Evolutionary conservation across 2,329 filamentous ascomycete genomes (phyloP), one percentile per base, ranked within the genome.

Genomic region (Metarhizium robertsii): DNA sequence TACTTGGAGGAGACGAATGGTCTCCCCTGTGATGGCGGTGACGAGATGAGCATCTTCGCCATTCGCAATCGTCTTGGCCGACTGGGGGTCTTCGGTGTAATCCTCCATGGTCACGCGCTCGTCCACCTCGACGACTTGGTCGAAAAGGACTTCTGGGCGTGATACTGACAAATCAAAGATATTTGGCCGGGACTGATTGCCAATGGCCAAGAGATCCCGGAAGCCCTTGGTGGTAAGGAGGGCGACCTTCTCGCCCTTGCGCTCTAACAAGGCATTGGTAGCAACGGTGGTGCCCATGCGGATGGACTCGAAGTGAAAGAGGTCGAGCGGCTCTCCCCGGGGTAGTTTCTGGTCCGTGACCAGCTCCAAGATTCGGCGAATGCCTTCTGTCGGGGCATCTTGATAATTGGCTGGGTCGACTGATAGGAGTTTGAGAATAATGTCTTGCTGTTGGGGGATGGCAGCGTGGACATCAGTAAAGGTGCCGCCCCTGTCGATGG

Each of bases 251-350:
- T 88, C 85, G 30, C 87, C 87, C 66, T 90, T 90, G 47, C 86
- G 73, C 65, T 90, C 86, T 2, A 90, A 71, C 20, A 90, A 70
- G 1, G 87, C 87, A 66, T 90, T 90, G 0, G 87, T 90, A 2
- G 86, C 87, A 2, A 90, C 86, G 0, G 87, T 90, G 0, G 87
- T 90, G n/a, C 87, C 87, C 85, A 90, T 90, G 20, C 87, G 81
- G 63, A 89, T 89, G 55, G 82, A 86, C 66, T 87, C 84, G 40
- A 74, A 66, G 10, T 66, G 63, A 1, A 64, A 65, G 1, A 71
- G 64, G 8, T 72, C 66, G 8, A 73, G 54, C 5, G 67, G 54
- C 2, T 65, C 61, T 1, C 67, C 69, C 3, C 68, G 62, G 0
- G 71, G 68, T n/a, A 72, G 60, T 4, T 63, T 57, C 6, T 61